phyloP scores from a whole-genome alignment of 768 basidiomycete species.

The Bullera alba region DNA sequence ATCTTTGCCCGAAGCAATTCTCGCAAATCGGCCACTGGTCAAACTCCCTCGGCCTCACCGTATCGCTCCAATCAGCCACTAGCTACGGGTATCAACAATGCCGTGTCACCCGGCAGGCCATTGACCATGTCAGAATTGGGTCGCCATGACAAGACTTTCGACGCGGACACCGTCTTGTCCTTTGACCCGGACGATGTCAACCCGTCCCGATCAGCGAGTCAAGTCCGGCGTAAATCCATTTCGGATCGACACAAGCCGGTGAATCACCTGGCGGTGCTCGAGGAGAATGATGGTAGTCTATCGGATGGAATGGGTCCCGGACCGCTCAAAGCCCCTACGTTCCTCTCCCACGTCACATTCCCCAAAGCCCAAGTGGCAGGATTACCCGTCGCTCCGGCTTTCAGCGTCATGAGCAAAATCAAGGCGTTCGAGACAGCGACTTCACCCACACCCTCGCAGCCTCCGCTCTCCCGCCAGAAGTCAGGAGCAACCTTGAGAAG shows the following conservation, averaged over 20 bases:
- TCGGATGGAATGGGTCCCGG: slow-evolving; percentile 3
- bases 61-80: too few relatives aligned
- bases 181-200: slow-evolving; percentile 44
- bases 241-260: not conserved
- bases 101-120: not conserved
- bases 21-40: slow-evolving; percentile 3
- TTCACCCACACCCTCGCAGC: too few relatives aligned
- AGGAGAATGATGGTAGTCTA: too few relatives aligned
- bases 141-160: not conserved
- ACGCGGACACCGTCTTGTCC: slow-evolving; percentile 22
- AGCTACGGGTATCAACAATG: too few relatives aligned
- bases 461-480: too few relatives aligned
- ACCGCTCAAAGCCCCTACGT: slow-evolving; percentile 9
- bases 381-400: not conserved
- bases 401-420: too few relatives aligned
- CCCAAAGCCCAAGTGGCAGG: slow-evolving; percentile 33
- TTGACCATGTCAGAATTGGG: slow-evolving; percentile 4
- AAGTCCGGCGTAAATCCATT: slow-evolving; percentile 27
- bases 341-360: slow-evolving; percentile 37
- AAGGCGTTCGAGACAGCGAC: too few relatives aligned
- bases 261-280: not conserved
- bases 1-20: slow-evolving; percentile 27
- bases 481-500: too few relatives aligned
- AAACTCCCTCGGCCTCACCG: too few relatives aligned
- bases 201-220: slow-evolving; percentile 41